These are phyloP conservation scores for Apophysomyces sp. DNA, from an alignment of 371 early-diverging fungal genomes.

Conservation along the genomic window DNA sequence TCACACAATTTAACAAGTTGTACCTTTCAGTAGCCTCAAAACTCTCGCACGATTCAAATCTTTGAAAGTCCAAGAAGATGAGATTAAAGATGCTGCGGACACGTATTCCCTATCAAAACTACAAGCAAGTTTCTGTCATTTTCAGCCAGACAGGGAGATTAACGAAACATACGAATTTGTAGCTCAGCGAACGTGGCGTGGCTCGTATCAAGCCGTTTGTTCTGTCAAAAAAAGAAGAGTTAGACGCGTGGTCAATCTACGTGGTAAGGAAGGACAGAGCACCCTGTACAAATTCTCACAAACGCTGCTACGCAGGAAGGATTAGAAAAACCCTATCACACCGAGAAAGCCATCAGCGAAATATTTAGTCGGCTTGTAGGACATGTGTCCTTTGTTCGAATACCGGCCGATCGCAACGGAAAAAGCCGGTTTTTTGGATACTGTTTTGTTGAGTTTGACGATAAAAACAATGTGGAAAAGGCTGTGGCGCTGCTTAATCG, in stretches of 20 bases:
- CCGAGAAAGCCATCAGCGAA: slow-evolving; percentile 16
- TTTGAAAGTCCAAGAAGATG: slow-evolving; percentile 20
- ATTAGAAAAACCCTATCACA: slow-evolving; percentile 20
- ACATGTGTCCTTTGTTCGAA: slow-evolving; percentile 30
- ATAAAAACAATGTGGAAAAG: slow-evolving; percentile 21
- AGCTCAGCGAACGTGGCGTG: slow-evolving; percentile 14
- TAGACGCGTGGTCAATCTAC: slow-evolving; percentile 44
- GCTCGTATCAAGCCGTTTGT: slow-evolving; percentile 38
- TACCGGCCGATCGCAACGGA: slow-evolving; percentile 24
- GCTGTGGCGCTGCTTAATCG: slow-evolving; percentile 25
- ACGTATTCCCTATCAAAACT: slow-evolving; percentile 9
- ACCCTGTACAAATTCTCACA: not conserved
- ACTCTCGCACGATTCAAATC: slow-evolving; percentile 21
- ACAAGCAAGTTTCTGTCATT: slow-evolving; percentile 10
- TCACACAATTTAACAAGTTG: slow-evolving; percentile 10
- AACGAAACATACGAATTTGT: not conserved
- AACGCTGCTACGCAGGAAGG: slow-evolving; percentile 23
- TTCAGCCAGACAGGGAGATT: not conserved
- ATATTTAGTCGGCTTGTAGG: slow-evolving; percentile 29
- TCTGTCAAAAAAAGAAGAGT: slow-evolving; percentile 22
- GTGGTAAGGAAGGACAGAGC: slow-evolving; percentile 14
- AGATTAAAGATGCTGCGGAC: slow-evolving; percentile 21
- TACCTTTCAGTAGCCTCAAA: slow-evolving; percentile 17
- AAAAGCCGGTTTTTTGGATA: slow-evolving; percentile 23
- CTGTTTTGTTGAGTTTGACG: slow-evolving; percentile 46